These are phyloP conservation scores for Syncephalis plumigaleata DNA, from an alignment of 371 early-diverging fungal species.

Conservation along the genomic window DNA sequence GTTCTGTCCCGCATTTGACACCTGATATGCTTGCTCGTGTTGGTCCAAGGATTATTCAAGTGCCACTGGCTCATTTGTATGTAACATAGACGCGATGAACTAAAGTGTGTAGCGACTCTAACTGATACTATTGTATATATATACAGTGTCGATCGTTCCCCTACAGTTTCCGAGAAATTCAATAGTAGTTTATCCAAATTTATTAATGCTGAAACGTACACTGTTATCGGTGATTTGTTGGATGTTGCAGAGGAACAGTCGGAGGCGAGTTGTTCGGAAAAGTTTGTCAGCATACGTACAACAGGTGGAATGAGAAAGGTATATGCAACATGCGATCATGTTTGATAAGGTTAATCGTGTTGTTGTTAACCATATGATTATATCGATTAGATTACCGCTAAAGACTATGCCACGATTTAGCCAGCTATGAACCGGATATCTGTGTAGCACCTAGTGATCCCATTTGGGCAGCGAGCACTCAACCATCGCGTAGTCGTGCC, in stretches of 20 bases:
- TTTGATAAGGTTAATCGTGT: constrained; percentile 1
- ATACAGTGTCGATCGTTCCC: constrained; percentile 9
- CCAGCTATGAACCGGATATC: constrained; percentile 31
- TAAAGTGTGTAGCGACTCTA: not conserved
- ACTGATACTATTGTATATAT: not conserved
- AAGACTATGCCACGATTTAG: constrained; percentile 25
- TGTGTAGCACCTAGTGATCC: constrained; percentile 16
- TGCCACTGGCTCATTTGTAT: not conserved
- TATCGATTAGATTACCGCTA: constrained; percentile 21
- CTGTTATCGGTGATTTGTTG: constrained; percentile 40
- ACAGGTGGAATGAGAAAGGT: constrained; percentile 42
- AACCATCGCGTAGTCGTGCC: not conserved
- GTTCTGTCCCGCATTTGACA: constrained; percentile 55
- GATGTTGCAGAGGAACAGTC: constrained; percentile 31
- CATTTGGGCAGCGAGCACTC: constrained; percentile 8
- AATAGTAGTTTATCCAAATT: constrained; percentile 32
- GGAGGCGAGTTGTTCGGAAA: constrained; percentile 33
- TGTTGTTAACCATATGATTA: not conserved
- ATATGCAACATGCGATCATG: no score
- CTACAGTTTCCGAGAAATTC: constrained; percentile 18
- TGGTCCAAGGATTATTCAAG: not conserved
- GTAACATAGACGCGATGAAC: not conserved
- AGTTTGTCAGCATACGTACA: constrained; percentile 40
- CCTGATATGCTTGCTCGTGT: constrained; percentile 27
- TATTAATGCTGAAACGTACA: constrained; percentile 24